These are phyloP conservation scores for Brassica napus DNA, from an alignment of 345 rosid species.

Conservation along the genomic window DNA sequence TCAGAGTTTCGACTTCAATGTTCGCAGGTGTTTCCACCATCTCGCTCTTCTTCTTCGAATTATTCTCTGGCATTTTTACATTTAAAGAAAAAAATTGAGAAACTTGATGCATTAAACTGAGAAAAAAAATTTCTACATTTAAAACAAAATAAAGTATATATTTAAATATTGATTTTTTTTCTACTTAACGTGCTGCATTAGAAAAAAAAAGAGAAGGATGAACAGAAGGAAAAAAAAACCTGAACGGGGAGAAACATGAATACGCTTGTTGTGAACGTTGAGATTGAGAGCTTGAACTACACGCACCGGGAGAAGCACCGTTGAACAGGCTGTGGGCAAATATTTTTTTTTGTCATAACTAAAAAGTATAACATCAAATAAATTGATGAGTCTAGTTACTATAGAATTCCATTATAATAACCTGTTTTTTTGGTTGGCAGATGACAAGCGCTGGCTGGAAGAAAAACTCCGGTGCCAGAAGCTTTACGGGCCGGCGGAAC, in stretches of 20 bases:
- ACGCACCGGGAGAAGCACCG: slow-evolving; percentile 59
- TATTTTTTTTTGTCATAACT: neutral
- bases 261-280: slow-evolving; percentile 43
- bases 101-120: no score
- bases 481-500: slow-evolving; percentile 57
- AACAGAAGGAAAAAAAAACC: slow-evolving; percentile 23
- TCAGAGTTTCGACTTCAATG: slow-evolving; percentile 35
- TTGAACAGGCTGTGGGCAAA: slow-evolving; percentile 49
- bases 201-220: neutral
- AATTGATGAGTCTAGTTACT: slow-evolving; percentile 7
- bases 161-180: slow-evolving; percentile 21
- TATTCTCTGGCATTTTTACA: slow-evolving; percentile 37
- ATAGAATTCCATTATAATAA: slow-evolving; percentile 3
- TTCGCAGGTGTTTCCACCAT: slow-evolving; percentile 35
- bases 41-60: slow-evolving; percentile 25
- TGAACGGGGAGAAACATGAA: slow-evolving; percentile 49
- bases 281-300: slow-evolving; percentile 65
- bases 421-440: slow-evolving; percentile 59
- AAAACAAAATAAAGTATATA: neutral
- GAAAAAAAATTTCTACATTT: neutral
- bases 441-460: slow-evolving; percentile 55
- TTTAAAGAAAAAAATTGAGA: neutral
- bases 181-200: neutral
- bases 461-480: slow-evolving; percentile 87
- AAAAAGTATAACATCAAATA: neutral